phyloP scores from a whole-genome alignment of 2,329 filamentous ascomycete genomes.

The Arthrobotrys conoides region DNA sequence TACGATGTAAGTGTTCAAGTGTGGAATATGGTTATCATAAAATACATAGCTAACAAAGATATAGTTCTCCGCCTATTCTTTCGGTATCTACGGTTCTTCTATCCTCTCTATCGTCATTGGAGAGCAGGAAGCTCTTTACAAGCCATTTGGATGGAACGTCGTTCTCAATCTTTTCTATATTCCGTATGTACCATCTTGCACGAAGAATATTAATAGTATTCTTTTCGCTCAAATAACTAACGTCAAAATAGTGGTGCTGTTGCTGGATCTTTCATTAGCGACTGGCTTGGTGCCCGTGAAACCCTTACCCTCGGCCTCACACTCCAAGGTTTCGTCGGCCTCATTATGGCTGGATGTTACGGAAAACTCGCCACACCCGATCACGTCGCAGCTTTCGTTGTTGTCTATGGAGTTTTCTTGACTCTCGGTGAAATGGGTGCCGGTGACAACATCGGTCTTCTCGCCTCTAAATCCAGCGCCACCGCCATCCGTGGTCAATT shows the following conservation, averaged over 20 bases:
- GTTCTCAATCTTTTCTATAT: conserved; percentile 82
- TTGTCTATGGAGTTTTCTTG: conserved; percentile 84
- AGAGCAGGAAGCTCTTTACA: conserved; percentile 74
- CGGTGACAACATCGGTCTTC: conserved; percentile 89
- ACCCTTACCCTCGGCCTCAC: conserved; percentile 80
- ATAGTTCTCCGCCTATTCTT: conserved; percentile 85
- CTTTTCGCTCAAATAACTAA: conserved; percentile 72
- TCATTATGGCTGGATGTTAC: conserved; percentile 75
- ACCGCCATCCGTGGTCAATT: conserved; percentile 88
- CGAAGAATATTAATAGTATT: conserved; percentile 74
- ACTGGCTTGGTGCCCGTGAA: conserved; percentile 72
- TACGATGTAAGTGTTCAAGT: conserved; percentile 74
- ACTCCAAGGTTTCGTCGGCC: conserved; percentile 83
- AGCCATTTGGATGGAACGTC: conserved; percentile 88
- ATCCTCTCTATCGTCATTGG: conserved; percentile 79
- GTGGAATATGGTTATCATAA: not conserved
- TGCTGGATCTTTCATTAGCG: conserved; percentile 81
- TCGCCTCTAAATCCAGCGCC: conserved; percentile 88
- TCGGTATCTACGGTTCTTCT: conserved; percentile 84
- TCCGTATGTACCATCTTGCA: conserved; percentile 29
- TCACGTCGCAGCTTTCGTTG: conserved; percentile 81
- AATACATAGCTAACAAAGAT: conserved; percentile 58
- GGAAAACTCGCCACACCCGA: conserved; percentile 75
- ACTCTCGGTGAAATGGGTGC: conserved; percentile 85
- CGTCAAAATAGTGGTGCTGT: conserved; percentile 74